These are phyloP conservation scores for Scheffersomyces coipomensis DNA, from an alignment of 805 yeast genomes.

Conservation along the genomic window DNA sequence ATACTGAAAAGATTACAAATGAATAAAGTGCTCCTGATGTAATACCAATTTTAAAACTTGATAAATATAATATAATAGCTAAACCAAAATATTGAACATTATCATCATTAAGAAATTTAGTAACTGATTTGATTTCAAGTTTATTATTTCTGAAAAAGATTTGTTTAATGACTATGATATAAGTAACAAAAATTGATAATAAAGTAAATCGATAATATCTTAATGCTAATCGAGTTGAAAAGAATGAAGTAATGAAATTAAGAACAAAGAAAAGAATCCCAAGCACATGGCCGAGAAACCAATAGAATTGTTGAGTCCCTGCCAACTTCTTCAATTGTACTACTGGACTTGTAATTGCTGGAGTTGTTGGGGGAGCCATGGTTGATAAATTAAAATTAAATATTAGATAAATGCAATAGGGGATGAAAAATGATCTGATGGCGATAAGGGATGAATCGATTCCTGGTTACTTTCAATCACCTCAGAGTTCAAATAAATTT, in stretches of 20 bases:
- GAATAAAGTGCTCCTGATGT: conserved; percentile 40
- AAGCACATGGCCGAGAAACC: conserved; percentile 64
- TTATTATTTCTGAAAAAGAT: conserved; percentile 37
- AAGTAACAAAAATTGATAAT: conserved; percentile 55
- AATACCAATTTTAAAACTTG: conserved; percentile 28
- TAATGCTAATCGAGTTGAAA: conserved; percentile 26
- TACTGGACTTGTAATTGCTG: conserved; percentile 1
- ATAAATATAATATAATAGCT: conserved; percentile 27
- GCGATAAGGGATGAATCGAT: no score
- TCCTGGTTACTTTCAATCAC: no score
- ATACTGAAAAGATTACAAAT: conserved; percentile 33
- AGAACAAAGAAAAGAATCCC: conserved; percentile 43
- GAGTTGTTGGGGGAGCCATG: not conserved
- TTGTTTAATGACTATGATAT: conserved; percentile 61
- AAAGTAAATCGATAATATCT: conserved; percentile 36
- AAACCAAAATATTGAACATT: conserved; percentile 38
- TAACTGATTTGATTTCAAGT: conserved; percentile 4
- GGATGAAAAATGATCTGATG: not conserved
- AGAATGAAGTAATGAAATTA: conserved; percentile 42
- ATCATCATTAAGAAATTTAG: conserved; percentile 31
- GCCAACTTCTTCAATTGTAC: conserved; percentile 7
- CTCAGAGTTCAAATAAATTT: no score
- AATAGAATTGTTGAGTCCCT: conserved; percentile 61
- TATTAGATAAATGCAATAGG: no score
- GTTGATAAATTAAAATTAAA: no score